Percentiles rank a stretch among this genome's conserved stretches.
Conservation (phyloP, 495 filamentous ascomycete genomes). For the Niebla homalea region DNA sequence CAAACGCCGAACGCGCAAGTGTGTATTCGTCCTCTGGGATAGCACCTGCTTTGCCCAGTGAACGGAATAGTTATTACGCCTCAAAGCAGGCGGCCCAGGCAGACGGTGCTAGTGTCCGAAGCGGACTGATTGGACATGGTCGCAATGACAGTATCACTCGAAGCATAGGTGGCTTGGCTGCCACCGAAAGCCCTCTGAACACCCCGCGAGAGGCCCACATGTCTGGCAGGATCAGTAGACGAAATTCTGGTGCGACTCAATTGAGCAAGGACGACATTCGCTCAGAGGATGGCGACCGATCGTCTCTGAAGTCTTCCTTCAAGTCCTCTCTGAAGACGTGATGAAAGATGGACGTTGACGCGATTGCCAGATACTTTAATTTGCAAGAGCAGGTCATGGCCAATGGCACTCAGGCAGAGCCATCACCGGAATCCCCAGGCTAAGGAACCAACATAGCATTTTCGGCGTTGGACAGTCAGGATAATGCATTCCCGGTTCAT, state of each 20-base stretch:
- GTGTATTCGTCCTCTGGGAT: constrained; percentile 74
- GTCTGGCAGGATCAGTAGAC: constrained; percentile 40
- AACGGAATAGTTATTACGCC: constrained; percentile 71
- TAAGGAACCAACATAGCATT: too few relatives aligned
- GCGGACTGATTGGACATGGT: constrained; percentile 60
- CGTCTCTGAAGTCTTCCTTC: too few relatives aligned
- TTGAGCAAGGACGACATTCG: constrained; percentile 34
- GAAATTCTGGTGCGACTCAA: constrained; percentile 52
- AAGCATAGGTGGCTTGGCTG: constrained; percentile 47
- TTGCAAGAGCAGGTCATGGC: too few relatives aligned
- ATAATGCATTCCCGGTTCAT: too few relatives aligned
- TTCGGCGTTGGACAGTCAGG: too few relatives aligned
- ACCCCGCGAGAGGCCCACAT: constrained; percentile 35
- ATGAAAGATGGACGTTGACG: neutral
- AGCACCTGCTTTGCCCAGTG: constrained; percentile 47
- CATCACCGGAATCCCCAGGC: too few relatives aligned
- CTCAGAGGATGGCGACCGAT: constrained; percentile 13
- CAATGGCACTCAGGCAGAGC: too few relatives aligned
- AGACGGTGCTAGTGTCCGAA: constrained; percentile 70
- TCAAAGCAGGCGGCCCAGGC: constrained; percentile 46
- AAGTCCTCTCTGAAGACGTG: neutral
- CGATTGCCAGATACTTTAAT: too few relatives aligned
- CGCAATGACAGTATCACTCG: constrained; percentile 71
- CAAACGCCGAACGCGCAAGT: constrained; percentile 65
- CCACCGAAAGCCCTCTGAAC: constrained; percentile 44